Base-by-base conservation (phyloP, 805 yeast species). In the Suhomyces sp. region DNA sequence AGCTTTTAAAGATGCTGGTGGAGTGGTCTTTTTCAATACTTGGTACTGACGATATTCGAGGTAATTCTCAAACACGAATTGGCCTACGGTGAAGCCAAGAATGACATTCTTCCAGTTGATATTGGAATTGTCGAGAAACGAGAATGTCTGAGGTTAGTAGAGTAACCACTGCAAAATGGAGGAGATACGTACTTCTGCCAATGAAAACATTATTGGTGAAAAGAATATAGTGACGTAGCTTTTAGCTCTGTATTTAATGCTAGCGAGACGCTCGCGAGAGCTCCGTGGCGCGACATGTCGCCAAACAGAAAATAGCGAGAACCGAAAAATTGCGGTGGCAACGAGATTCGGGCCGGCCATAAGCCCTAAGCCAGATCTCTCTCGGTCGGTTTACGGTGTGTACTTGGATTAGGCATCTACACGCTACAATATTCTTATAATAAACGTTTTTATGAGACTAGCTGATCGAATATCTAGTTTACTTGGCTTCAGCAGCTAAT, bases 401-500 rank as follows among this genome's bases (percentile, higher is more conserved):
- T 26, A 26, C 27, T 26, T 2, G 19, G 19, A 19, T 26, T 26
- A 26, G 27, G 9, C 9, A 7, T 26, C 9, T 26, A 26, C 36
- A 31, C 29, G 27, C 36, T 44, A 44, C 46, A 26, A 13, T 44
- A 9, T 15, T 10, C 13, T 44, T 7, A 22, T 42, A 44, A 26
- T 24, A 44, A 47, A 47, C 49, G 49, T 47, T 47, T 47, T 47
- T 47, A 47, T 47, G 49, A 47, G 40, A 29, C 42, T 46, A 47
- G 22, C 38, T 31, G 27, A 31, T n/a, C 23, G 31, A 33, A 33
- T 44, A 10, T 33, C 29, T 35, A 29, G 41, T 51, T 71, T 84
- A 85, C 72, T 85, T 84, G 69, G 90, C 81, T 77, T 90, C 97
- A 76, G 96, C 85, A 79, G 98, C 98, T 77, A 94, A 80, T 84